These are phyloP conservation scores for peach (Prunus persica) DNA, from an alignment of 306 rosid species.

Conservation along the genomic window DNA sequence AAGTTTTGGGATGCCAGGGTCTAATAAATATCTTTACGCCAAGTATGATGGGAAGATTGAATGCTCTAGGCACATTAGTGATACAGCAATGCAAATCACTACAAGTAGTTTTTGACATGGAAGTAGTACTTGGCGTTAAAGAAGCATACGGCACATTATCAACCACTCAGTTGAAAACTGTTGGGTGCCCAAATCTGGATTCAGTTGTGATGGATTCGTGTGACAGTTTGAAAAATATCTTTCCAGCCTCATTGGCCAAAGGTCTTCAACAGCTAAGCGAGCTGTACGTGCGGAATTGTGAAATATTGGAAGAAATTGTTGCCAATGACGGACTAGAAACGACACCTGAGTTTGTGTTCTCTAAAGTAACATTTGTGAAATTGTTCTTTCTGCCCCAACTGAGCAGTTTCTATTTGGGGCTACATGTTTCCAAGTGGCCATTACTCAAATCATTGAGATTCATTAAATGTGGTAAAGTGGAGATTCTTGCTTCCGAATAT, in stretches of 20 bases:
- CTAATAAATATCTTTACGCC: not conserved
- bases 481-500: not conserved
- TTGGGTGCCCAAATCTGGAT: no score
- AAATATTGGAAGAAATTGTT: constrained; percentile 21
- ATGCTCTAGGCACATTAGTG: rapidly evolving
- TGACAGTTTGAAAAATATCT: not conserved
- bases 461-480: not conserved
- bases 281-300: constrained; percentile 16
- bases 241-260: constrained; percentile 24
- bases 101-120: no score
- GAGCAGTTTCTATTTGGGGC: constrained; percentile 11
- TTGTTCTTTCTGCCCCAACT: not conserved
- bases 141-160: no score
- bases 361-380: not conserved
- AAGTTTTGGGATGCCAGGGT: not conserved
- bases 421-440: constrained; percentile 20
- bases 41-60: no score
- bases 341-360: constrained; percentile 2
- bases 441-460: not conserved
- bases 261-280: constrained; percentile 16
- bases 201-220: no score
- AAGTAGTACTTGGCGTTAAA: no score
- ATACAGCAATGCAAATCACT: no score
- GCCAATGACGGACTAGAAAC: not conserved
- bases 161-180: no score